phyloP scores from a whole-genome alignment of 1,284 basidiomycete species.

The Cerrena zonata region DNA sequence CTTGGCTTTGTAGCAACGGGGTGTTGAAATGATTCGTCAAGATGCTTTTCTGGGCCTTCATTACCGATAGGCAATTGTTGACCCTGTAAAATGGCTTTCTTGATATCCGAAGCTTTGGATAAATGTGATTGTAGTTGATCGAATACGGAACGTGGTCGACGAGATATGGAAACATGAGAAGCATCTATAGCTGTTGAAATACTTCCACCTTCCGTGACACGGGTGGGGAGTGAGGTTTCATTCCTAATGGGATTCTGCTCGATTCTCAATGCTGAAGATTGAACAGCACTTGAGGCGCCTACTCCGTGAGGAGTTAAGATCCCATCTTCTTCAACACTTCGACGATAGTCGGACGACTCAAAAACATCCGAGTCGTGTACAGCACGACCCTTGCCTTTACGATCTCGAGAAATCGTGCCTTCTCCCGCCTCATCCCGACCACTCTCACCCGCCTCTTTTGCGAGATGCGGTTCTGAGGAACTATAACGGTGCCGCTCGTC shows the following conservation, averaged over 20 bases:
- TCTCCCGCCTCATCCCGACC: neutral
- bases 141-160: neutral
- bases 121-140: neutral
- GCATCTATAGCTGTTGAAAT: neutral
- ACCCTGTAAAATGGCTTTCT: neutral
- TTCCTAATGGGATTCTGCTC: neutral
- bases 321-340: neutral
- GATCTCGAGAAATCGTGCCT: conserved; percentile 6
- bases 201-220: no score
- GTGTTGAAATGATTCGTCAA: neutral
- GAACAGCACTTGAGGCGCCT: neutral
- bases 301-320: neutral
- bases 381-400: conserved; percentile 23
- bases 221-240: neutral
- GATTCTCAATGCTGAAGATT: neutral
- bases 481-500: no score
- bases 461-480: neutral
- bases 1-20: neutral
- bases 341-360: neutral
- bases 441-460: neutral
- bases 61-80: neutral
- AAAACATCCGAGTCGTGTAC: conserved; percentile 12
- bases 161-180: conserved; percentile 2
- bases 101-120: neutral
- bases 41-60: neutral